phyloP scores from a whole-genome alignment of 495 filamentous ascomycete genomes.

The Podospora pseudocomata region DNA sequence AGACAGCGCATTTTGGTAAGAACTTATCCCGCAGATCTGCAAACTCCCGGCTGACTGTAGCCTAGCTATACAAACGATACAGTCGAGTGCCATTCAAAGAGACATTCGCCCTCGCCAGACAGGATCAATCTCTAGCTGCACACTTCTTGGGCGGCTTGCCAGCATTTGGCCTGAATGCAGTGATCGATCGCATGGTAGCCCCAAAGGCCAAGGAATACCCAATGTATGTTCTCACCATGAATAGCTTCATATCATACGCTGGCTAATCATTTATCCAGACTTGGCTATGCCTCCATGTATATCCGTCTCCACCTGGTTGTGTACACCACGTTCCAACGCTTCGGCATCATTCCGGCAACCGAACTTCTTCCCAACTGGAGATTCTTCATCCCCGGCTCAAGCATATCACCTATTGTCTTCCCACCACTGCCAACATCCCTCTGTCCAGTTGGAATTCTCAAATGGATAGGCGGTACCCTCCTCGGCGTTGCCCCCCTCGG shows the following conservation, averaged over 20 bases:
- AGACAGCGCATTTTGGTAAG: slow-evolving; percentile 49
- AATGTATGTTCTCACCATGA: slow-evolving; percentile 1
- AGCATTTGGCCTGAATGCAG: slow-evolving; percentile 26
- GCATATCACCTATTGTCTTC: slow-evolving; percentile 42
- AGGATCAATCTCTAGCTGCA: slow-evolving; percentile 28
- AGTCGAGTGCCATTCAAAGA: slow-evolving; percentile 38
- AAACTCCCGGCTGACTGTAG: slow-evolving; percentile 3
- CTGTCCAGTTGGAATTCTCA: slow-evolving; percentile 17
- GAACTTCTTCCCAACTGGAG: slow-evolving; percentile 38
- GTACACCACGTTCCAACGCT: slow-evolving; percentile 48
- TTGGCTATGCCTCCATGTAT: slow-evolving; percentile 31
- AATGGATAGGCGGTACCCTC: slow-evolving; percentile 33
- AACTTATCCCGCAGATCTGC: background rate
- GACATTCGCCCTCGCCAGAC: slow-evolving; percentile 31
- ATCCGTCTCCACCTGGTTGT: slow-evolving; percentile 45
- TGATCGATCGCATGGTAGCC: slow-evolving; percentile 19
- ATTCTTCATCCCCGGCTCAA: slow-evolving; percentile 51
- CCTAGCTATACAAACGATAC: slow-evolving; percentile 47
- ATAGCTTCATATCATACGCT: background rate
- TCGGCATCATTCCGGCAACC: slow-evolving; percentile 40
- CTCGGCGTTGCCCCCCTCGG: slow-evolving; percentile 36
- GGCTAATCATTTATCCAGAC: slow-evolving; percentile 18
- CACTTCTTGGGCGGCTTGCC: slow-evolving; percentile 35
- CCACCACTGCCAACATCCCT: slow-evolving; percentile 33
- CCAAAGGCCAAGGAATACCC: slow-evolving; percentile 3